These are phyloP conservation scores for Russula sp. DNA, from an alignment of 768 basidiomycete genomes.

Conservation along the genomic window DNA sequence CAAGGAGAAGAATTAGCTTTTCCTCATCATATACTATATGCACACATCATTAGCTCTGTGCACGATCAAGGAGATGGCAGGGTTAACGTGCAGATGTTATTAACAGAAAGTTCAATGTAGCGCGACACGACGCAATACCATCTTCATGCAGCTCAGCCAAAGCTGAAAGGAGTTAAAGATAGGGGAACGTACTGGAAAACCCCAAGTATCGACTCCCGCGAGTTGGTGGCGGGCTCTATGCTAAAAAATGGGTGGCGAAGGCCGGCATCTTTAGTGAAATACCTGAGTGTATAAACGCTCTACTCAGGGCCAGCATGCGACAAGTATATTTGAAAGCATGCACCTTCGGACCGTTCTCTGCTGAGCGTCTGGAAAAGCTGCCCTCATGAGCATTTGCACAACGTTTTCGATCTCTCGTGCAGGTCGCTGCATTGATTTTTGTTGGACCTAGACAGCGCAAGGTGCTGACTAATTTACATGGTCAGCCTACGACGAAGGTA, in stretches of 20 bases:
- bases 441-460: too few species aligned
- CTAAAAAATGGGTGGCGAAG: constrained; percentile 60
- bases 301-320: too few species aligned
- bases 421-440: too few species aligned
- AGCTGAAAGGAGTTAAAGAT: too few species aligned
- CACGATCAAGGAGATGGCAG: background rate
- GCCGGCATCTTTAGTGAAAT: constrained; percentile 52
- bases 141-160: constrained; percentile 2
- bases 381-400: too few species aligned
- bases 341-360: too few species aligned
- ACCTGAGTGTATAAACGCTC: too few species aligned
- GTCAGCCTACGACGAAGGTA: too few species aligned
- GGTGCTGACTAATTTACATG: too few species aligned
- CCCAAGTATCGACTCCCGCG: constrained; percentile 53
- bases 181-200: constrained; percentile 53
- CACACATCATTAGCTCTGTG: background rate
- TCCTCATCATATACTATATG: constrained; percentile 49
- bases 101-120: background rate
- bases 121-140: constrained; percentile 4
- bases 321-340: too few species aligned
- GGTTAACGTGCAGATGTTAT: constrained; percentile 5
- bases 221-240: constrained; percentile 47
- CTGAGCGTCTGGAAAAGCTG: too few species aligned
- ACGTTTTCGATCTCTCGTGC: too few species aligned
- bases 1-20: constrained; percentile 46